A percentile compares a stretch with the other conserved stretches of the same genome.
phyloP scores from a whole-genome alignment of 1,284 basidiomycete species.

The Cutaneotrichosporon cavernicola region DNA sequence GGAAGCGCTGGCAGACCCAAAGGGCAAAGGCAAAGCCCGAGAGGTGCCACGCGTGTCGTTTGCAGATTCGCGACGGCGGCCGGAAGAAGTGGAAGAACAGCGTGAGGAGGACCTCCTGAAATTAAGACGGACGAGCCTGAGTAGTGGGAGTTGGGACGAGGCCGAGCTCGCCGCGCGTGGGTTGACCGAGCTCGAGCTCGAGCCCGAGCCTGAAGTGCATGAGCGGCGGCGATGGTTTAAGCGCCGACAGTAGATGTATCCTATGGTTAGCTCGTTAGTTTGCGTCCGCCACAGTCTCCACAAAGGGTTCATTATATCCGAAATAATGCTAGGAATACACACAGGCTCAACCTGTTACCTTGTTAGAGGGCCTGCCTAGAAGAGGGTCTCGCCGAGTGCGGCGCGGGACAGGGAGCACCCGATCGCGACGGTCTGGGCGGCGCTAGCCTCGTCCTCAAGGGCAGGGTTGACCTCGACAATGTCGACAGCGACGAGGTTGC shows the following conservation, averaged over 20 bases:
- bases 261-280: neutral
- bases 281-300: neutral
- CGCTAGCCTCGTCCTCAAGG: constrained; percentile 66
- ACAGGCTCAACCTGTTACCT: neutral
- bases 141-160: constrained; percentile 2
- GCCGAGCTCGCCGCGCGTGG: neutral
- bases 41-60: neutral
- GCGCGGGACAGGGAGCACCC: constrained; percentile 89
- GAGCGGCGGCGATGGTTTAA: neutral
- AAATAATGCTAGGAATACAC: constrained; percentile 1
- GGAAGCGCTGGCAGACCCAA: neutral
- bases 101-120: neutral
- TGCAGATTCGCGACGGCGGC: neutral
- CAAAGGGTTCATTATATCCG: constrained; percentile 11
- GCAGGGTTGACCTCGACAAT: constrained; percentile 98
- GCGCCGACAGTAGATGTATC: neutral
- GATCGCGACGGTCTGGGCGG: constrained; percentile 84
- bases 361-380: constrained; percentile 27
- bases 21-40: neutral
- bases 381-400: constrained; percentile 71
- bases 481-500: constrained; percentile 84
- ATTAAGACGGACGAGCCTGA: neutral
- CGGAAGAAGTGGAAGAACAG: neutral
- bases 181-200: neutral
- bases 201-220: neutral